Evolutionary conservation across 495 filamentous ascomycete genomes (phyloP).

Genomic region (Podospora australis): DNA sequence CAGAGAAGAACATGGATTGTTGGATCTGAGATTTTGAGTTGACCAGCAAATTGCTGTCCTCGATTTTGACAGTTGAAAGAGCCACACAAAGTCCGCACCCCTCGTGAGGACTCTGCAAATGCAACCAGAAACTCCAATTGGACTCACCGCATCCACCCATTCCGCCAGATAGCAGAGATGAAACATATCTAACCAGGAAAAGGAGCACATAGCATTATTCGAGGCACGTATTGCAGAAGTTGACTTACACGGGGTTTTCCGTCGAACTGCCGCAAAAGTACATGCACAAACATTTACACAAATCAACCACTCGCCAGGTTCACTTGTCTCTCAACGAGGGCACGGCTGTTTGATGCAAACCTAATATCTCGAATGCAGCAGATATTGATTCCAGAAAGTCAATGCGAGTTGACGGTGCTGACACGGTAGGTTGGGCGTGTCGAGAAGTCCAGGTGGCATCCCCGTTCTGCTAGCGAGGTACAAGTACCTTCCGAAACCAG

Average conservation of each 20-base stretch:
- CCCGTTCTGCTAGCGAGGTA: constrained; percentile 22
- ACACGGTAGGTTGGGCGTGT: not conserved
- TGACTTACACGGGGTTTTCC: constrained; percentile 8
- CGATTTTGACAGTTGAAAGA: not conserved
- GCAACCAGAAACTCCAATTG: constrained; percentile 6
- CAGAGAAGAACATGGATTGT: no score
- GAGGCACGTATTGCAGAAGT: not conserved
- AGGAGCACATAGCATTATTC: no score
- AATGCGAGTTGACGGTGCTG: not conserved
- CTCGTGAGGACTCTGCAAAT: not conserved
- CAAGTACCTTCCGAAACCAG: constrained; percentile 2
- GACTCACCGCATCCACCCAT: not conserved
- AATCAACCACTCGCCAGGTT: no score
- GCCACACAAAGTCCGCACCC: not conserved
- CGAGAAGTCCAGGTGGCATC: constrained; percentile 7
- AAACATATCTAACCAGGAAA: no score
- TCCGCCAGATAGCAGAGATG: not conserved
- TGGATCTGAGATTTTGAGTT: not conserved
- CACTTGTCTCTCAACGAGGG: not conserved
- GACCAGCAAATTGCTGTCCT: no score
- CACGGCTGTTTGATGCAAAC: not conserved
- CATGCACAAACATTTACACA: constrained; percentile 1
- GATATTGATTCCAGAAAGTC: not conserved
- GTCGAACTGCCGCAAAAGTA: not conserved
- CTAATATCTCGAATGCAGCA: not conserved